Conservation (phyloP, 345 rosid species). For the Dipteronia sinensis region DNA sequence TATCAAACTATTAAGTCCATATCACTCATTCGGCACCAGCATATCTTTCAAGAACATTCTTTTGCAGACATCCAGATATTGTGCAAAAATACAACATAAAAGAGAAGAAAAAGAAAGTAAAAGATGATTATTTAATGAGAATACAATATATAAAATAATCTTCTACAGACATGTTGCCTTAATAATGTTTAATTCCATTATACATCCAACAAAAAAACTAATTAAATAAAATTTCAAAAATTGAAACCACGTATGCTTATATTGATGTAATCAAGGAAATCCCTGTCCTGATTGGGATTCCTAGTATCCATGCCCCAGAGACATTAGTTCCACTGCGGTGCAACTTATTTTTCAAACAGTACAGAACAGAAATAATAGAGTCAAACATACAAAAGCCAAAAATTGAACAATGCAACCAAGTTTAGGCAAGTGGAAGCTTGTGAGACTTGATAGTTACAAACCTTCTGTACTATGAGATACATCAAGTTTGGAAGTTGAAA, state of each 20-base stretch:
- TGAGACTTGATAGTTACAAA: slow-evolving; percentile 23
- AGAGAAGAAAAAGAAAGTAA: not conserved
- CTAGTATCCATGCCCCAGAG: not conserved
- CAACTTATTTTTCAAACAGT: not conserved
- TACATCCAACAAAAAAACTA: not conserved
- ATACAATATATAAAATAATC: not conserved
- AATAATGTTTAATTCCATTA: not conserved
- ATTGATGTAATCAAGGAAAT: not conserved
- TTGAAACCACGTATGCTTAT: not conserved
- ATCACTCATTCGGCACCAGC: not conserved
- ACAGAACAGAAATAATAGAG: not conserved
- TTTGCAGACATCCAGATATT: not conserved
- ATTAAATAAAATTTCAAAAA: too few species aligned
- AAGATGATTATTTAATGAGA: not conserved
- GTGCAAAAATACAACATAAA: not conserved
- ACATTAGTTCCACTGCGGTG: not conserved
- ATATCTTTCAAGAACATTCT: too few species aligned
- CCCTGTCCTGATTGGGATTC: not conserved
- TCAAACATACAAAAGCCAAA: not conserved
- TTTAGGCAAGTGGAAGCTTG: slow-evolving; percentile 2
- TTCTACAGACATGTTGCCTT: not conserved
- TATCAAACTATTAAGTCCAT: not conserved
- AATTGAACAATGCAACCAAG: not conserved
- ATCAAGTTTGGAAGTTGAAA: slow-evolving; percentile 64
- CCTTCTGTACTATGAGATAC: slow-evolving; percentile 51